Evolutionary conservation across 306 rosid genomes (phyloP).

Genomic region (Heteromeles arbutifolia): DNA sequence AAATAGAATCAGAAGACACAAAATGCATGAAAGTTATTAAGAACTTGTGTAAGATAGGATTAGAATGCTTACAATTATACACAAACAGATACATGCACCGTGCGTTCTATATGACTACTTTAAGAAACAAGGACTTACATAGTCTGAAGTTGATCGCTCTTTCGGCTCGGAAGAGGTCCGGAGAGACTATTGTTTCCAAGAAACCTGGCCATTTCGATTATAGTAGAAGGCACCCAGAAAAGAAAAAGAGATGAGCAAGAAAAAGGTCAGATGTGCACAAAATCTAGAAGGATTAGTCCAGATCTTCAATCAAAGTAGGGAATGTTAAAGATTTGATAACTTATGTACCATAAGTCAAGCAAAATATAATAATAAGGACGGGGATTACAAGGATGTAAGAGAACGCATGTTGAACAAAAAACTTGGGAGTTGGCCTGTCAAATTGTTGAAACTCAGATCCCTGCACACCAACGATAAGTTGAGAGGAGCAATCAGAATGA

Average conservation of each 20-base stretch:
- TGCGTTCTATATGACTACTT: background rate
- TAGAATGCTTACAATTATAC: background rate
- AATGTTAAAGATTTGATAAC: background rate
- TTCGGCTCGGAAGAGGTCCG: slow-evolving; percentile 19
- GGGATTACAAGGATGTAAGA: slow-evolving; percentile 13
- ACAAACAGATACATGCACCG: background rate
- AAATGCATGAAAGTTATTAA: background rate
- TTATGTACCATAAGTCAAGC: background rate
- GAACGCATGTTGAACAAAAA: slow-evolving; percentile 6
- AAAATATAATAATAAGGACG: background rate
- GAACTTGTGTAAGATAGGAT: background rate
- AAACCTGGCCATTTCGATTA: slow-evolving; percentile 11
- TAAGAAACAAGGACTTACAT: slow-evolving; percentile 12
- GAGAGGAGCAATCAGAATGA: background rate
- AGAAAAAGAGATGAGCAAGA: too few species aligned
- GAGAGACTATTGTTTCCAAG: slow-evolving; percentile 31
- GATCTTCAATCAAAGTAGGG: background rate
- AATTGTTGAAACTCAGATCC: slow-evolving; percentile 25
- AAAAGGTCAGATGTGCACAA: background rate
- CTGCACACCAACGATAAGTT: background rate
- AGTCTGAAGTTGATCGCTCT: background rate
- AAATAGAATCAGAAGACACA: background rate
- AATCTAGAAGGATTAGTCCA: background rate
- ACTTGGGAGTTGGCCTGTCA: slow-evolving; percentile 21
- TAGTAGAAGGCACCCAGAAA: background rate